phyloP scores from a whole-genome alignment of 768 basidiomycete genomes.

The Lactarius vividus region DNA sequence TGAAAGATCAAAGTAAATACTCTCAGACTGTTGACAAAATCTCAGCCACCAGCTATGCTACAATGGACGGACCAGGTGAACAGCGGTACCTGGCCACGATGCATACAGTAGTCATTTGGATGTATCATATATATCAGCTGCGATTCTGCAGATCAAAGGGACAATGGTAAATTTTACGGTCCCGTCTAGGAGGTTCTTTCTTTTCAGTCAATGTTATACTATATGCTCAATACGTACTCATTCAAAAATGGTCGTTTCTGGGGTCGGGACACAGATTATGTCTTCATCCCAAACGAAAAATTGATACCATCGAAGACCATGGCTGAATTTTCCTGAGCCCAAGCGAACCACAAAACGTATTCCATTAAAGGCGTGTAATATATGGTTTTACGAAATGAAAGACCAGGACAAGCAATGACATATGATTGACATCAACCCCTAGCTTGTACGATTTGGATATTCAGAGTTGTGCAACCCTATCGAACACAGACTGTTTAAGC shows the following conservation, averaged over 20 bases:
- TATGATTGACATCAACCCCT: not conserved
- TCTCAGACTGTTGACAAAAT: constrained; percentile 60
- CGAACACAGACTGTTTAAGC: constrained; percentile 52
- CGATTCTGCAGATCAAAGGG: not conserved
- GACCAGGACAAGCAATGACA: not conserved
- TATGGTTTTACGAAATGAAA: not conserved
- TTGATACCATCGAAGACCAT: not conserved
- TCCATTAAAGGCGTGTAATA: not conserved
- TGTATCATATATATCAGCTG: not conserved
- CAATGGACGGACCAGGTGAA: constrained; percentile 32
- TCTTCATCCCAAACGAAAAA: constrained; percentile 7
- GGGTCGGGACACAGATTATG: constrained; percentile 11
- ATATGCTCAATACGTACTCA: not conserved
- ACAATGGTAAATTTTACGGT: not conserved
- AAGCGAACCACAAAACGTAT: not conserved
- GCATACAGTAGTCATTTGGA: not conserved
- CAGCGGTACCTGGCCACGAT: constrained; percentile 4
- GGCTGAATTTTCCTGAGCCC: not conserved
- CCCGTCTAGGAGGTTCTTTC: not conserved
- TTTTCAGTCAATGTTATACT: constrained; percentile 8
- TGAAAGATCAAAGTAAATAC: constrained; percentile 31
- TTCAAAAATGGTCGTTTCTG: not conserved
- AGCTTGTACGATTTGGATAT: not conserved
- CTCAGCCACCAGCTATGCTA: constrained; percentile 31
- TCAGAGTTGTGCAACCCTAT: constrained; percentile 29